Conservation (phyloP, 179 eudicot genomes). For the Heliamphora pulchella region DNA sequence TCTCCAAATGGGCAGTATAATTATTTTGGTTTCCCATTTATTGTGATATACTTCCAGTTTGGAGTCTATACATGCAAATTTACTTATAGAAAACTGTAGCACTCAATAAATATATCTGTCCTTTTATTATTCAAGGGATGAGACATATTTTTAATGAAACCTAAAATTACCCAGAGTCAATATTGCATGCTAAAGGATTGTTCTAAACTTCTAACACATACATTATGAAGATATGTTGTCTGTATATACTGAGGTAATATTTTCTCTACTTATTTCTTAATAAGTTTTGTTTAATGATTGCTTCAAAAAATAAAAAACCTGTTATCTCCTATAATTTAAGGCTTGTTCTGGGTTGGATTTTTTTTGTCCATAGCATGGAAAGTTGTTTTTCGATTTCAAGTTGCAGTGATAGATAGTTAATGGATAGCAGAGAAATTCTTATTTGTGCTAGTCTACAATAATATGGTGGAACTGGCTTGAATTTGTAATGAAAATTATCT, state of each 20-base stretch:
- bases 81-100: no score
- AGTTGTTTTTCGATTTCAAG: not conserved
- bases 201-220: no score
- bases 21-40: conserved; percentile 1
- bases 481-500: not conserved
- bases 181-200: no score
- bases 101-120: no score
- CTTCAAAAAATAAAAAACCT: no score
- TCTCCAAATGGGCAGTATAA: not conserved
- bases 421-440: not conserved
- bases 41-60: not conserved
- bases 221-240: no score
- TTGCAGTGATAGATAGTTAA: not conserved
- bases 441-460: not conserved
- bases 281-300: not conserved
- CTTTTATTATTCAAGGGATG: not conserved
- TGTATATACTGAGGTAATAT: no score
- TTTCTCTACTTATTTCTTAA: not conserved
- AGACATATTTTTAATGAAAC: not conserved
- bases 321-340: no score
- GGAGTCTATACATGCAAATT: no score
- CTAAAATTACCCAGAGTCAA: not conserved
- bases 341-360: no score
- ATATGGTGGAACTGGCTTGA: not conserved
- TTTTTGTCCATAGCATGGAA: no score